phyloP scores from a whole-genome alignment of 2,329 filamentous ascomycete genomes.

The Dothidotthia symphoricarpi region DNA sequence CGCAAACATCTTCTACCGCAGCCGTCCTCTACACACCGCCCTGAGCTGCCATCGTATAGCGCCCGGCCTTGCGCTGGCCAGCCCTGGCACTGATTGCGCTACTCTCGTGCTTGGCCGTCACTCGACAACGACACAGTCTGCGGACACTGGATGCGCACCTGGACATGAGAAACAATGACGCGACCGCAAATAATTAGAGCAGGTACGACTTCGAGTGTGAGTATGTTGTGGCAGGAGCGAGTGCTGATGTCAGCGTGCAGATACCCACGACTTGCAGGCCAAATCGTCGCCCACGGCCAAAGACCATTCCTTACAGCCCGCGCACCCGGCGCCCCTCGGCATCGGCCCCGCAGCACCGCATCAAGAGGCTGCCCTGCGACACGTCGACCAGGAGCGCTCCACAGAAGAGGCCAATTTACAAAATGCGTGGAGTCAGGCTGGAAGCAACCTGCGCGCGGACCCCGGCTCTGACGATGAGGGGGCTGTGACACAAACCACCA shows the following conservation, averaged over 20 bases:
- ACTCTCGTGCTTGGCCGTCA: conserved; percentile 25
- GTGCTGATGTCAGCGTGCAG: conserved; percentile 50
- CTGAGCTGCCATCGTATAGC: too few species aligned
- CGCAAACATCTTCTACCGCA: conserved; percentile 10
- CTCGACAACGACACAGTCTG: conserved; percentile 8
- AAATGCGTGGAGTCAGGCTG: conserved; percentile 49
- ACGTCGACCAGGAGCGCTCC: conserved; percentile 70
- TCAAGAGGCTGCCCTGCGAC: conserved; percentile 79
- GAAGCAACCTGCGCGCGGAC: conserved; percentile 42
- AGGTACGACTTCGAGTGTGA: conserved; percentile 41
- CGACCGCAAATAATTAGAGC: conserved; percentile 57
- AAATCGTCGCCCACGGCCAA: conserved; percentile 78
- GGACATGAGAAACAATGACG: conserved; percentile 50
- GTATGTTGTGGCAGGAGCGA: conserved; percentile 2
- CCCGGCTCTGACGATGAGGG: conserved; percentile 61
- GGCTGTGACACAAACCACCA: conserved; percentile 21
- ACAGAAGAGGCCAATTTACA: conserved; percentile 70
- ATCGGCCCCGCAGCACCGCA: conserved; percentile 67
- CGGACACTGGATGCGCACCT: conserved; percentile 10
- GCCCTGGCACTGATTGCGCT: conserved; percentile 31
- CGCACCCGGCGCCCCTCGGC: conserved; percentile 52
- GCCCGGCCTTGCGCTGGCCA: conserved; percentile 17
- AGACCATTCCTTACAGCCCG: conserved; percentile 65
- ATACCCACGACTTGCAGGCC: conserved; percentile 93
- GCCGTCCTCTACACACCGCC: too few species aligned